A percentile compares a stretch with the other conserved stretches of the same genome.
phyloP scores from a whole-genome alignment of 352 stramenopile genomes.

The Pythium aphanidermatum region DNA sequence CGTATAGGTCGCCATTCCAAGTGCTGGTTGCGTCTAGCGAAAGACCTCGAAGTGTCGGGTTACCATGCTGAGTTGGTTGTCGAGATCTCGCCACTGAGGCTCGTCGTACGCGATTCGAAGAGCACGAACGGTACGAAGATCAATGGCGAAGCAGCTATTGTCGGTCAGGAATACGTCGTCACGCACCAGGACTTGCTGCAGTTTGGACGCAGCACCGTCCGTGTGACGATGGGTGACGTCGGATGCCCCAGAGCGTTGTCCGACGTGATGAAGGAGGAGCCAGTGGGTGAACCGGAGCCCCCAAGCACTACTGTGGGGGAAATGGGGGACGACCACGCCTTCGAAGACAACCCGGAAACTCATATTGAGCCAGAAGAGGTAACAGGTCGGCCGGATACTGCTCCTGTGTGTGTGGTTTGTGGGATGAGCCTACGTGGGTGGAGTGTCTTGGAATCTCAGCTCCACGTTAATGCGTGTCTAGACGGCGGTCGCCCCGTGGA shows the following conservation, averaged over 20 bases:
- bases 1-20: conserved; percentile 37
- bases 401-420: conserved; percentile 25
- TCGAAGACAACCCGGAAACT: not conserved
- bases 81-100: not conserved
- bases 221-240: conserved; percentile 7
- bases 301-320: not conserved
- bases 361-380: not conserved
- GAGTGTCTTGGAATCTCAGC: conserved; percentile 25
- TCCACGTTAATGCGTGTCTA: conserved; percentile 34
- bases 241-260: not conserved
- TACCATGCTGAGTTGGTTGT: conserved; percentile 38
- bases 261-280: not conserved
- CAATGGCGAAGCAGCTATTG: conserved; percentile 28
- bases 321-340: not conserved
- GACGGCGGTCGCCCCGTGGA: conserved; percentile 19
- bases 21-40: conserved; percentile 41
- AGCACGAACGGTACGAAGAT: conserved; percentile 59
- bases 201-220: conserved; percentile 24
- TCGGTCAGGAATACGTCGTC: conserved; percentile 23
- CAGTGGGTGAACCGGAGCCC: not conserved
- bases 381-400: not conserved
- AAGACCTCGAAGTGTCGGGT: conserved; percentile 58
- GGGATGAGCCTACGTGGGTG: conserved; percentile 28
- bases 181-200: conserved; percentile 32
- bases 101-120: conserved; percentile 25